Base-by-base conservation (phyloP, 2,329 filamentous ascomycete genomes). In the Penicillium psychrosexuale region DNA sequence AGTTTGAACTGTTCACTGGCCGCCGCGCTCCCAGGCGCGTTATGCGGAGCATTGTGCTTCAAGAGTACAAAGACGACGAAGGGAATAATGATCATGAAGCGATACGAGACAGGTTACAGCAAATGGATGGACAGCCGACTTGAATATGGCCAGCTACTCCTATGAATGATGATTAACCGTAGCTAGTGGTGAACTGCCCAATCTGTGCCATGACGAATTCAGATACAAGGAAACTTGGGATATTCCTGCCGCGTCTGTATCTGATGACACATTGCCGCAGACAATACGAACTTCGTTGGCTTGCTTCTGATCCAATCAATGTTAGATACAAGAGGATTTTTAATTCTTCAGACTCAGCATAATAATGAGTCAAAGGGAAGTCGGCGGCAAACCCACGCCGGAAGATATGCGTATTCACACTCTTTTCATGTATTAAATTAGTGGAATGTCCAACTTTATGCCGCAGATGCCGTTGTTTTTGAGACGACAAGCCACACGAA, bases 111-210 rank as follows among this genome's bases (percentile, higher is more conserved):
- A 55, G 70, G 31, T 53, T 72, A 22, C 65, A 69, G 44, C 66
- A 67, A 50, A 53, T 72, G 33, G 66, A 70, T 43, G 70, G 69
- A 9, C 68, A 71, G 42, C 65, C 68, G 7, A 65, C 61, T 15
- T 72, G 61, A 70, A 28, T 22, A 19, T 27, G 17, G 86, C 86
- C 60, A 86, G 86, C 37, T 89, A 85, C 1, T 38, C 24, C 11
- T 5, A 30, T 2, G 12, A 15, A 40, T 48, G n/a, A 40, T 30
- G 22, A 31, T 31, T 11, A 48, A 30, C 8, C 15, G 19, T 12
- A 11, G 6, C n/a, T 13, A n/a, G 24, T 17, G 24, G n/a, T 19
- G 7, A 9, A 19, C n/a, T 13, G 6, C 11, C 12, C n/a, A 34
- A 24, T 19, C 17, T 11, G 44, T 30, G 15, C 15, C 9, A 43